These are phyloP conservation scores for Cryptomeria japonica DNA, from an alignment of 75 land plant species.

Conservation along the genomic window DNA sequence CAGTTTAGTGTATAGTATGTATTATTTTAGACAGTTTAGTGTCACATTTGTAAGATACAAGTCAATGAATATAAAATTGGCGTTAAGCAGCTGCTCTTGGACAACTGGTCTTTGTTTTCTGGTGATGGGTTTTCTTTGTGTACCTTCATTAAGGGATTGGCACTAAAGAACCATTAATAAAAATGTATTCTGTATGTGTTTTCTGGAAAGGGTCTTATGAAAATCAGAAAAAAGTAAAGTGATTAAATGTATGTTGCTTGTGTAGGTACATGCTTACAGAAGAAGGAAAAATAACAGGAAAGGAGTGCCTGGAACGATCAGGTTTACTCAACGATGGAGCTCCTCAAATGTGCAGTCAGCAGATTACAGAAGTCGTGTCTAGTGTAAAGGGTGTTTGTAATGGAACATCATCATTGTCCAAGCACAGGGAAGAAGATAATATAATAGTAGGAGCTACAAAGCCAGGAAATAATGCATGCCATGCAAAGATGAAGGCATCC, in stretches of 20 bases:
- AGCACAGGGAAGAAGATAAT: neutral
- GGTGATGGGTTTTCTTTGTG: neutral
- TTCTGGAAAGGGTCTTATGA: neutral
- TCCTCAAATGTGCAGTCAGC: neutral
- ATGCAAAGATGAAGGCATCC: neutral
- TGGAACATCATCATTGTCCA: neutral
- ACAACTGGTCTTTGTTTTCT: neutral
- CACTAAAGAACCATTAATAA: neutral
- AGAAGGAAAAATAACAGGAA: conserved; percentile 73
- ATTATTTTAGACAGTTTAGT: neutral
- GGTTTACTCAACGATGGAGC: conserved; percentile 30
- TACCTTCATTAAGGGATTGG: neutral
- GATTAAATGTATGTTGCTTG: neutral
- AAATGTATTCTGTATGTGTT: neutral
- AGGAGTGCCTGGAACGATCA: conserved; percentile 76
- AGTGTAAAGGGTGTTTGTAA: neutral
- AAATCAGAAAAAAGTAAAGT: neutral
- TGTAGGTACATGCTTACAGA: conserved; percentile 89
- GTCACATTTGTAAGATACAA: neutral
- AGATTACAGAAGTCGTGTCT: neutral
- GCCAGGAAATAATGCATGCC: neutral
- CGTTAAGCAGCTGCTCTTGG: neutral
- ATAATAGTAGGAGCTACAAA: neutral
- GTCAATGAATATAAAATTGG: neutral
- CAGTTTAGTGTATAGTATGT: neutral